Evolutionary conservation across 1,139 yeast genomes (phyloP).

Genomic region (Kodamaea suecica): DNA sequence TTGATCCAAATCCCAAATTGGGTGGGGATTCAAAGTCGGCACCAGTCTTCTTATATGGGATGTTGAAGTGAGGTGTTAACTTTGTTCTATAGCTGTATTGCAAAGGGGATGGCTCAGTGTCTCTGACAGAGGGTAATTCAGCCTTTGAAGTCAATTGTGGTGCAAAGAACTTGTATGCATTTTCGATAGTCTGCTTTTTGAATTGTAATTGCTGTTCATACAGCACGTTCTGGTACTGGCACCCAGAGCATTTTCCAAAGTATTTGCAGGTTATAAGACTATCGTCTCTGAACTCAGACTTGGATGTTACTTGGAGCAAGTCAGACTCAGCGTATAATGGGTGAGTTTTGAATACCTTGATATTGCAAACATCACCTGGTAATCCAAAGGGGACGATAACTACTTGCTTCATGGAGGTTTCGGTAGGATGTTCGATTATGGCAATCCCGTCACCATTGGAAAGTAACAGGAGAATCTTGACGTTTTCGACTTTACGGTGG

Average conservation of each 20-base stretch:
- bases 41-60: slow-evolving; percentile 56
- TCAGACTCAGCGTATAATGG: slow-evolving; percentile 76
- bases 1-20: slow-evolving; percentile 83
- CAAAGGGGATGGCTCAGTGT: slow-evolving; percentile 78
- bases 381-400: slow-evolving; percentile 78
- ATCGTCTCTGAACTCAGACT: slow-evolving; percentile 49
- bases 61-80: slow-evolving; percentile 91
- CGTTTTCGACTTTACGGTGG: slow-evolving; percentile 58
- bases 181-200: slow-evolving; percentile 70
- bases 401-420: slow-evolving; percentile 35
- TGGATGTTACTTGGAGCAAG: slow-evolving; percentile 48
- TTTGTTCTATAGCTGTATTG: slow-evolving; percentile 82
- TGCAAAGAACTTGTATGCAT: slow-evolving; percentile 82
- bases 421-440: slow-evolving; percentile 55
- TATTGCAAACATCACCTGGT: slow-evolving; percentile 76
- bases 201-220: slow-evolving; percentile 70
- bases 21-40: slow-evolving; percentile 48
- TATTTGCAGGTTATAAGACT: slow-evolving; percentile 44
- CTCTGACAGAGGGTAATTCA: slow-evolving; percentile 55
- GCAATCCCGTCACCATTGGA: slow-evolving; percentile 84
- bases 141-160: slow-evolving; percentile 29
- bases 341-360: slow-evolving; percentile 75
- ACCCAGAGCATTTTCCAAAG: slow-evolving; percentile 64
- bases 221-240: slow-evolving; percentile 82
- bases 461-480: slow-evolving; percentile 54